Percentiles rank a stretch among this genome's conserved stretches.
phyloP scores from a whole-genome alignment of 2,329 filamentous ascomycete genomes.

The Paecilomyces sp. region DNA sequence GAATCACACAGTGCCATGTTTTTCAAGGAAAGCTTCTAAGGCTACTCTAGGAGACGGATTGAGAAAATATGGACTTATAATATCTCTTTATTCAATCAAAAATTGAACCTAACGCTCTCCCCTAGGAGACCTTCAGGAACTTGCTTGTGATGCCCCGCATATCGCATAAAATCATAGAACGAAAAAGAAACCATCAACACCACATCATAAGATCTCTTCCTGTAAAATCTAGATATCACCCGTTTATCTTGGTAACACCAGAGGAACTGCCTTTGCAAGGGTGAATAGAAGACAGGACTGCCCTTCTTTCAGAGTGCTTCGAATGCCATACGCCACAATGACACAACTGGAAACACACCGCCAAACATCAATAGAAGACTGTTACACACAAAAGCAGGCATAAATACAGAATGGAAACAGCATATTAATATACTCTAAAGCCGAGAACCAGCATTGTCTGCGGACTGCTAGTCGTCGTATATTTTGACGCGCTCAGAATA shows the following conservation, averaged over 20 bases:
- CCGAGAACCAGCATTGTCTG: neutral
- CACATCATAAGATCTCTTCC: neutral
- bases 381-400: neutral
- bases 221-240: neutral
- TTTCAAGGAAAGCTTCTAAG: too few species aligned
- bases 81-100: neutral
- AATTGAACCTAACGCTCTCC: neutral
- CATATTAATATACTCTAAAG: neutral
- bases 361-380: neutral
- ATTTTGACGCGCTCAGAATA: slow-evolving; percentile 82
- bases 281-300: neutral
- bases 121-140: neutral
- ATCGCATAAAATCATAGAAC: neutral
- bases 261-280: neutral
- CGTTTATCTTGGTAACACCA: neutral
- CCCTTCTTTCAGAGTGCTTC: neutral
- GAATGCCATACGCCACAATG: neutral
- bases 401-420: neutral
- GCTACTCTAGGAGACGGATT: neutral
- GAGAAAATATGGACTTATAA: neutral
- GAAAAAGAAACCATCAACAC: neutral
- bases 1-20: too few species aligned
- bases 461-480: slow-evolving; percentile 51
- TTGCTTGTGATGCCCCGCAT: neutral
- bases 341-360: neutral